These are phyloP conservation scores for Annulohypoxylon stygium DNA, from an alignment of 495 filamentous ascomycete species.

Conservation along the genomic window DNA sequence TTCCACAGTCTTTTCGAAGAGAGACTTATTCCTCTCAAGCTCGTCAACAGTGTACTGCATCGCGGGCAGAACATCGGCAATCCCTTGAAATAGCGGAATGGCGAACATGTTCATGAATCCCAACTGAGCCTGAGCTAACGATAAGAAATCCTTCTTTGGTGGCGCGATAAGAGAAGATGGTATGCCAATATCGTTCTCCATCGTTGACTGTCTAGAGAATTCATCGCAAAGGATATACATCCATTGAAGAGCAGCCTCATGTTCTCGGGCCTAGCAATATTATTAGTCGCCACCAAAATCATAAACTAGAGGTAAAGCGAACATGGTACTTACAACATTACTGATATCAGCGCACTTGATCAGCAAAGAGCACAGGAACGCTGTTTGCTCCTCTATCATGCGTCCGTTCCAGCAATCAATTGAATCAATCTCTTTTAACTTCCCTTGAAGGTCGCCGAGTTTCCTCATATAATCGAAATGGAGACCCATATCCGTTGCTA, in stretches of 20 bases:
- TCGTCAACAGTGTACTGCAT: constrained; percentile 87
- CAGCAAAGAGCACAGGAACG: constrained; percentile 84
- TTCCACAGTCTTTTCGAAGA: constrained; percentile 76
- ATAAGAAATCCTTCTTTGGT: constrained; percentile 84
- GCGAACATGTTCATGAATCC: constrained; percentile 98
- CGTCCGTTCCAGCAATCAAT: constrained; percentile 80
- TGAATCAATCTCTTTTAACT: constrained; percentile 70
- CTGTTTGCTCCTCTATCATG: constrained; percentile 75
- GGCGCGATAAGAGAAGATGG: constrained; percentile 86
- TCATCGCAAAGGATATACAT: constrained; percentile 92
- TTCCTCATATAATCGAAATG: constrained; percentile 97
- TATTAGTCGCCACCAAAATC: constrained; percentile 49
- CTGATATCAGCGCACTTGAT: constrained; percentile 99
- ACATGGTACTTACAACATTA: constrained; percentile 80
- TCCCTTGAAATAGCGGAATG: constrained; percentile 86
- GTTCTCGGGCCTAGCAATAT: constrained; percentile 76
- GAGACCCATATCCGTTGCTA: constrained; percentile 96
- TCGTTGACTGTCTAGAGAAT: constrained; percentile 89
- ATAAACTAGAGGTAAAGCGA: constrained; percentile 2
- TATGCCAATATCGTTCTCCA: constrained; percentile 90
- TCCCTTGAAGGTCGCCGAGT: constrained; percentile 80
- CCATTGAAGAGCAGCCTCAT: constrained; percentile 86
- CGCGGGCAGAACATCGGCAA: constrained; percentile 84
- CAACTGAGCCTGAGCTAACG: constrained; percentile 88
- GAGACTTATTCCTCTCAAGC: constrained; percentile 76